These are phyloP conservation scores for Pythium utonaiense DNA, from an alignment of 352 stramenopile species.

Conservation along the genomic window DNA sequence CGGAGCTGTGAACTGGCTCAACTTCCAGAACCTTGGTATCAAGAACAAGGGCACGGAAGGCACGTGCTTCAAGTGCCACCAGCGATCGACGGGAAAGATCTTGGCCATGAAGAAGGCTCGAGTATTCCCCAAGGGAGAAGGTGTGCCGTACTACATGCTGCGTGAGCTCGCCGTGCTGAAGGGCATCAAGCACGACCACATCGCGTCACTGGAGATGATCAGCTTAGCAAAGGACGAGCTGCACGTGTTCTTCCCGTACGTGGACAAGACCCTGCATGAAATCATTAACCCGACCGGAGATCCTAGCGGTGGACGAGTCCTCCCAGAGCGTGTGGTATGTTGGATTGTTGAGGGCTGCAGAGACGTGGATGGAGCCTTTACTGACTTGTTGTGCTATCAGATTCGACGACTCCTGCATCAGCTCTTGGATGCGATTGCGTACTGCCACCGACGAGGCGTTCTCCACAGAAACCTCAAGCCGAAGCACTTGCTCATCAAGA, in stretches of 20 bases:
- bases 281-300: constrained; percentile 89
- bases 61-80: constrained; percentile 84
- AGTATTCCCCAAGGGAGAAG: constrained; percentile 88
- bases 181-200: constrained; percentile 85
- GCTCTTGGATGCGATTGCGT: constrained; percentile 83
- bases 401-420: constrained; percentile 83
- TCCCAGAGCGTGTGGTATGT: constrained; percentile 73
- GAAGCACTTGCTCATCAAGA: constrained; percentile 88
- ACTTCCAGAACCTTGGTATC: constrained; percentile 87
- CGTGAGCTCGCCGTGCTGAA: constrained; percentile 86
- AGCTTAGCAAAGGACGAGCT: constrained; percentile 84
- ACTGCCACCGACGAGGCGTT: constrained; percentile 84
- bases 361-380: no score
- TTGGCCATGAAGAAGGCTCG: constrained; percentile 87
- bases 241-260: constrained; percentile 89
- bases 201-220: constrained; percentile 86
- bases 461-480: constrained; percentile 90
- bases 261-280: constrained; percentile 89
- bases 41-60: constrained; percentile 90
- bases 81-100: constrained; percentile 82
- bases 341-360: no score
- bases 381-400: constrained; percentile 23
- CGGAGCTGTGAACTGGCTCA: constrained; percentile 82
- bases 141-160: constrained; percentile 93
- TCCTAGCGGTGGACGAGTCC: constrained; percentile 64